A percentile compares a stretch with the other conserved stretches of the same genome.
Evolutionary conservation across 306 rosid genomes (phyloP).

Genomic region (Cucurbita maxima): DNA sequence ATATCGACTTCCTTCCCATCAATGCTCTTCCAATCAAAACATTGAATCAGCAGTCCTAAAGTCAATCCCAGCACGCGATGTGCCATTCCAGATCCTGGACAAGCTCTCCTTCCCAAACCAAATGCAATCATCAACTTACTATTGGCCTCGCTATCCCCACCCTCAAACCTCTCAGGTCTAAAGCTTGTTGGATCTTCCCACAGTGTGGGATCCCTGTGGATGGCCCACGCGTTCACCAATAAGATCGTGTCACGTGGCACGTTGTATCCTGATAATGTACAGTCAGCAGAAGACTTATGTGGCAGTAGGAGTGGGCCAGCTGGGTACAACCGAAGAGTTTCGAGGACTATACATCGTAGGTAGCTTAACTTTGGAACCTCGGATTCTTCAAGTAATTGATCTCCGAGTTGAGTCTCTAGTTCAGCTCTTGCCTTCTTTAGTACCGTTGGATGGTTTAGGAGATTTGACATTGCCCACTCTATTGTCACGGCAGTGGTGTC

Average conservation of each 20-base stretch:
- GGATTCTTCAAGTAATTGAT: conserved; percentile 21
- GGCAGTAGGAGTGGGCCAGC: conserved; percentile 19
- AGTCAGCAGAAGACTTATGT: conserved; percentile 23
- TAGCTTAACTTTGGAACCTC: conserved; percentile 22
- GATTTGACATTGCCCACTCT: conserved; percentile 52
- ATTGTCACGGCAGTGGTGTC: conserved; percentile 33
- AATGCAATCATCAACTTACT: not conserved
- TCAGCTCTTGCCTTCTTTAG: conserved; percentile 28
- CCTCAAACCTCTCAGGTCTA: conserved; percentile 15
- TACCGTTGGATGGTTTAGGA: conserved; percentile 34
- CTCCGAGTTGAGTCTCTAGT: conserved; percentile 21
- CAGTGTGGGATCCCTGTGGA: conserved; percentile 18
- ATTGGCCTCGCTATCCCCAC: conserved; percentile 5
- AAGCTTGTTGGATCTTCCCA: conserved; percentile 13
- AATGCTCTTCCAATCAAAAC: not conserved
- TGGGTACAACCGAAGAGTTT: conserved; percentile 29
- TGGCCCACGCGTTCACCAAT: conserved; percentile 36
- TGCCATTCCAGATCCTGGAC: not conserved
- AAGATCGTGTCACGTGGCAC: conserved; percentile 27
- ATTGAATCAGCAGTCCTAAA: not conserved
- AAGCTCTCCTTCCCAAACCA: conserved; percentile 1
- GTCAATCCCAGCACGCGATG: conserved; percentile 1
- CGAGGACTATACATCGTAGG: conserved; percentile 21
- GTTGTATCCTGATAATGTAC: conserved; percentile 20
- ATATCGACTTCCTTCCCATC: not conserved